Evolutionary conservation across 2,329 filamentous ascomycete genomes (phyloP).

Genomic region (Knoxdaviesia proteae): DNA sequence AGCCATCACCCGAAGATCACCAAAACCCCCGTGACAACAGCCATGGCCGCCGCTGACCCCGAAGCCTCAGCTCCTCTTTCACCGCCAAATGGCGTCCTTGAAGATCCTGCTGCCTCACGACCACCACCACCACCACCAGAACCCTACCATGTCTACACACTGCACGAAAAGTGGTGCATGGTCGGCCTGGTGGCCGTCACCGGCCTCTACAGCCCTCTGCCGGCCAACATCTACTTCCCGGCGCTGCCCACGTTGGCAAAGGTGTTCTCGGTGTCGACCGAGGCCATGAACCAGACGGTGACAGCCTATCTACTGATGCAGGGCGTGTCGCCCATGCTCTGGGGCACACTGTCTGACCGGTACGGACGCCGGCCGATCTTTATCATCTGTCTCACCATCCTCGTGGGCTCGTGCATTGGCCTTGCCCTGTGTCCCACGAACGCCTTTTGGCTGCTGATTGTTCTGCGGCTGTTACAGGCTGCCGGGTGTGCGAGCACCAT

Average conservation of each 20-base stretch:
- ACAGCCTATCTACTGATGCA: constrained; percentile 14
- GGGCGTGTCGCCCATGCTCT: constrained; percentile 13
- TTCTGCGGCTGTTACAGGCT: constrained; percentile 12
- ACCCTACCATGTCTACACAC: too few species aligned
- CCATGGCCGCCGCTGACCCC: too few species aligned
- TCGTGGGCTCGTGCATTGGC: constrained; percentile 13
- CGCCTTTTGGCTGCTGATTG: constrained; percentile 13
- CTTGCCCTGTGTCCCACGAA: constrained; percentile 12
- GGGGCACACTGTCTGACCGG: constrained; percentile 14
- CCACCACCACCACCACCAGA: too few species aligned
- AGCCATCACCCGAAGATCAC: too few species aligned
- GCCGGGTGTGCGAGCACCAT: constrained; percentile 15
- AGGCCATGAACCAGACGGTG: constrained; percentile 12
- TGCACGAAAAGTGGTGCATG: too few species aligned
- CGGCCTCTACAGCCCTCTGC: constrained; percentile 9
- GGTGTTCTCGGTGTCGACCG: constrained; percentile 11
- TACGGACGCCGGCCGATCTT: constrained; percentile 13
- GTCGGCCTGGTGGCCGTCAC: too few species aligned
- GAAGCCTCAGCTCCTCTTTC: too few species aligned
- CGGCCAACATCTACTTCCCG: constrained; percentile 15
- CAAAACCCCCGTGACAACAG: too few species aligned
- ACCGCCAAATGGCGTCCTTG: too few species aligned
- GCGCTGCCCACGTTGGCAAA: constrained; percentile 11
- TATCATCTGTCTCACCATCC: constrained; percentile 10
- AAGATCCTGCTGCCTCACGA: too few species aligned